Evolutionary conservation across 352 stramenopile species (phyloP).

Genomic region (Hyaloperonospora arabidopsidis): DNA sequence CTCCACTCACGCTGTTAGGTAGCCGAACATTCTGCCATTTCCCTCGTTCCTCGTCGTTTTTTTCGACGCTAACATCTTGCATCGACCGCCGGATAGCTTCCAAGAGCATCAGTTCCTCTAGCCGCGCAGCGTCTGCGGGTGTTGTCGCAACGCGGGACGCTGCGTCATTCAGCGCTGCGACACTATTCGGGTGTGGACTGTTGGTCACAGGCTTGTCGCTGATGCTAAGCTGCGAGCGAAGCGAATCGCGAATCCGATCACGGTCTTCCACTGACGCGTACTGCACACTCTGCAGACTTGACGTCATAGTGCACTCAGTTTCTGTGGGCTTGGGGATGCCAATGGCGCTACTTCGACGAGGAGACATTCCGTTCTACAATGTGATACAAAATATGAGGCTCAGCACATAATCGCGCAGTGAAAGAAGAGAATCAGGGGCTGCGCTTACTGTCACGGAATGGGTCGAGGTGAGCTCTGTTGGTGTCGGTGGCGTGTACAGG

Average conservation of each 20-base stretch:
- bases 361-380: conserved; percentile 25
- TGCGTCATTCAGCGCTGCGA: conserved; percentile 33
- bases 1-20: conserved; percentile 12
- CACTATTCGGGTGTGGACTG: conserved; percentile 40
- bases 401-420: conserved; percentile 2
- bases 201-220: conserved; percentile 42
- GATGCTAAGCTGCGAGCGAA: conserved; percentile 64
- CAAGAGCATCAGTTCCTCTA: conserved; percentile 80
- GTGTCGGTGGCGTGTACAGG: conserved; percentile 39
- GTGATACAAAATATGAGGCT: conserved; percentile 13
- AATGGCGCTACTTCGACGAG: conserved; percentile 29
- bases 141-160: conserved; percentile 33
- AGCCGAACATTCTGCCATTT: conserved; percentile 22
- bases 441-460: conserved; percentile 31
- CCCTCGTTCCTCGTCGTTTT: conserved; percentile 24
- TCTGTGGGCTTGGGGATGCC: conserved; percentile 25
- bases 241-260: conserved; percentile 58
- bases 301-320: conserved; percentile 3
- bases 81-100: conserved; percentile 78
- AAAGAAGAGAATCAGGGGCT: background rate
- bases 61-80: conserved; percentile 44
- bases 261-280: conserved; percentile 73
- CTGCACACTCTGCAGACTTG: conserved; percentile 21
- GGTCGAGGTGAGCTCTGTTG: conserved; percentile 39
- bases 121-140: conserved; percentile 40